phyloP scores from a whole-genome alignment of 2,329 filamentous ascomycete genomes.

The Aspergillus calidoustus region DNA sequence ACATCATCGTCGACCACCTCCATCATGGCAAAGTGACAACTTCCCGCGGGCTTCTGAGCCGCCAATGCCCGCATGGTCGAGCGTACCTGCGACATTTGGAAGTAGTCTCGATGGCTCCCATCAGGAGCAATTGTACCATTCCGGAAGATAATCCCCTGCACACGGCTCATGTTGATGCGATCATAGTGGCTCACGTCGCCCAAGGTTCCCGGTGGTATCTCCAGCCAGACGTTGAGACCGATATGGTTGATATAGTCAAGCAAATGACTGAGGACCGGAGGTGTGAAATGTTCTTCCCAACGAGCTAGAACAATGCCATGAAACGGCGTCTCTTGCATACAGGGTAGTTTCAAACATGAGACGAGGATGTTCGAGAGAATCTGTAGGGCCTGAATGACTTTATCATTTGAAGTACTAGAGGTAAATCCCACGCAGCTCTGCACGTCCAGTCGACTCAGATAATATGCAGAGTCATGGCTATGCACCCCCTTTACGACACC shows the following conservation, averaged over 20 bases:
- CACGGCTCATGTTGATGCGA: slow-evolving; percentile 26
- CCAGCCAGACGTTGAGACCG: slow-evolving; percentile 43
- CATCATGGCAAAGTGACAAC: slow-evolving; percentile 30
- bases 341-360: not conserved
- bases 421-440: slow-evolving; percentile 5
- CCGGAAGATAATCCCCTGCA: slow-evolving; percentile 33
- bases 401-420: slow-evolving; percentile 4
- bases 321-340: slow-evolving; percentile 24
- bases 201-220: slow-evolving; percentile 33
- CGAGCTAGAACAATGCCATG: slow-evolving; percentile 41
- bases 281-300: slow-evolving; percentile 32
- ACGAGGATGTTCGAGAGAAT: slow-evolving; percentile 5
- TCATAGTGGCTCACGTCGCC: slow-evolving; percentile 26
- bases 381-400: slow-evolving; percentile 10
- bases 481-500: slow-evolving; percentile 34
- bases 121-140: slow-evolving; percentile 38
- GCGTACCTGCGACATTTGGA: slow-evolving; percentile 38
- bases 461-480: not conserved
- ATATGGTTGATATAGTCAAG: slow-evolving; percentile 35
- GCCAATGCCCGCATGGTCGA: slow-evolving; percentile 19
- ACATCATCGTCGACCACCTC: slow-evolving; percentile 41
- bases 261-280: slow-evolving; percentile 32
- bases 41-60: slow-evolving; percentile 14
- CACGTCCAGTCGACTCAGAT: slow-evolving; percentile 19
- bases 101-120: slow-evolving; percentile 38